Percentiles rank a stretch among this genome's conserved stretches.
phyloP scores from a whole-genome alignment of 441 rosid genomes.

The Melastoma candidum region DNA sequence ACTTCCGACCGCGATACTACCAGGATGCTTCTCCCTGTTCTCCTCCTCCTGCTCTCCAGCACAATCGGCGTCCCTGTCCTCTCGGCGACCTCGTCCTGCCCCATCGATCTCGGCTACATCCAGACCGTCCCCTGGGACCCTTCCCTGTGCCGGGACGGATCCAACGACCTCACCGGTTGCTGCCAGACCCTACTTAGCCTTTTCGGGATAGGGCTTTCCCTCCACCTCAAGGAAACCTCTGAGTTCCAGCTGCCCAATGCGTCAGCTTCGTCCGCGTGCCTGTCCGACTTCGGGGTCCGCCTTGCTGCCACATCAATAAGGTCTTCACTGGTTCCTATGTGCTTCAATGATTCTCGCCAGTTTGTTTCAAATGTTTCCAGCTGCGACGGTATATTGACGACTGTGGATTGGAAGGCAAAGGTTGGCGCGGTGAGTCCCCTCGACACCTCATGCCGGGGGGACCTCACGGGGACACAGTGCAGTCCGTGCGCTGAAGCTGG shows the following conservation, averaged over 20 bases:
- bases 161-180: slow-evolving; percentile 1
- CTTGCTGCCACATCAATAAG: slow-evolving; percentile 21
- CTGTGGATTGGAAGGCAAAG: slow-evolving; percentile 33
- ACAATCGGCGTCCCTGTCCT: not conserved
- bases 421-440: slow-evolving; percentile 26
- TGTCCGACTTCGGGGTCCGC: slow-evolving; percentile 26
- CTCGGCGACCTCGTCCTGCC: slow-evolving; percentile 3
- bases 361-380: slow-evolving; percentile 27
- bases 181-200: slow-evolving; percentile 18
- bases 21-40: not conserved
- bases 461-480: slow-evolving; percentile 28
- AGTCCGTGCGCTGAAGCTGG: slow-evolving; percentile 49
- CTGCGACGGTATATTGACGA: slow-evolving; percentile 32
- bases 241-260: slow-evolving; percentile 29
- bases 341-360: slow-evolving; percentile 27
- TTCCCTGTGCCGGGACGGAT: slow-evolving; percentile 2
- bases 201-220: slow-evolving; percentile 14
- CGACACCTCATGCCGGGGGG: slow-evolving; percentile 32
- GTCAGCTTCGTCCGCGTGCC: slow-evolving; percentile 25
- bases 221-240: slow-evolving; percentile 13
- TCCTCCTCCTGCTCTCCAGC: not conserved
- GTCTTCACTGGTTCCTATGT: slow-evolving; percentile 25
- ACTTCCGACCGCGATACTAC: no score
- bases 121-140: slow-evolving; percentile 15
- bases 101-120: slow-evolving; percentile 9